Evolutionary conservation across 1,139 yeast species (phyloP), one percentile per base, ranked within the genome.

Genomic region (Saccharomyces pastorianus): DNA sequence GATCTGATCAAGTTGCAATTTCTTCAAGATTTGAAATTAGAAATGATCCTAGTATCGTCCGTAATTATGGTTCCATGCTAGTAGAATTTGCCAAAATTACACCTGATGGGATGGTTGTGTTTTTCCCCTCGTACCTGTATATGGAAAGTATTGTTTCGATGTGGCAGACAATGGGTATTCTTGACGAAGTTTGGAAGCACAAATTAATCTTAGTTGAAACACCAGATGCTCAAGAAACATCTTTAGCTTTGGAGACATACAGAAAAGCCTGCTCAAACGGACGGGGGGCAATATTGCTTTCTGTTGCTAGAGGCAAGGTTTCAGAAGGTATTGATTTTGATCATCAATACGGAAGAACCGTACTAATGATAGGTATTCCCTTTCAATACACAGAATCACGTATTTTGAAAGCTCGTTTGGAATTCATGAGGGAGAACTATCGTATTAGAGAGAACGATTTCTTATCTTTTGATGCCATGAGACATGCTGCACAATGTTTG

Each of bases 301-400:
- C 97, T 44, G 99, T 93, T 59, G 99, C 99, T 29, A 91, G 99
- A 78, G 99, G 99, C 8, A 93, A 93, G 68, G 98, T 93, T 1
- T 88, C 96, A 1, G 99, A 93, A 73, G 99, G 99, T 58, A 93
- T 93, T 64, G 99, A 93, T 89, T 93, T 93, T 74, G 99, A 95
- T 68, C 97, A 93, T 70, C 99, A 93, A 62, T 93, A 88, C 70
- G 99, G 99, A n/a, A 82, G 99, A 65, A 89, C 98, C 0, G 99
- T 93, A 59, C 77, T 93, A 60, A 91, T 93, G 98, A 91, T 95
- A 73, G 99, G 99, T 61, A 95, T 93, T 60, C 99, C 99, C 0
- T 93, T 91, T 78, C 99, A 93, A 76, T 93, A 93, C 71, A 95
- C 99, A 0, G 99, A 93, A 68, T 90, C 97, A 8, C 83, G 99